phyloP scores from a whole-genome alignment of 257 asterid genomes.

The Rauvolfia tetraphylla region DNA sequence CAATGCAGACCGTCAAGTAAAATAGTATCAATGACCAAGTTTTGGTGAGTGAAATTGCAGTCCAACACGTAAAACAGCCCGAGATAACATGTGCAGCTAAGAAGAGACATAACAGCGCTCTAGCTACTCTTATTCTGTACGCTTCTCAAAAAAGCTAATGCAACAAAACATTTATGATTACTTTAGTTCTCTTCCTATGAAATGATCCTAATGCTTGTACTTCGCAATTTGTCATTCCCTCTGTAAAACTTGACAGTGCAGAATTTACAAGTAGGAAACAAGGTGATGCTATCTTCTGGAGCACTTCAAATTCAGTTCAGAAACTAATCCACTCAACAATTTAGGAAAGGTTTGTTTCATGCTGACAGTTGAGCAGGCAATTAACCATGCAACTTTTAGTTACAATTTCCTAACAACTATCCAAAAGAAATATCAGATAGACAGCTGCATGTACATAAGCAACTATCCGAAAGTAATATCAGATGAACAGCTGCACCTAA shows the following conservation, averaged over 20 bases:
- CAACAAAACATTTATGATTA: neutral
- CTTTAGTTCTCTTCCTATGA: neutral
- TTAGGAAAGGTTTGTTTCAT: too few relatives aligned
- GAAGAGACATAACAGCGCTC: neutral
- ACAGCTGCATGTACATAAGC: neutral
- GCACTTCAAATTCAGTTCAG: neutral
- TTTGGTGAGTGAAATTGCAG: neutral
- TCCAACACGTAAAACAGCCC: neutral
- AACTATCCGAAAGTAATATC: neutral
- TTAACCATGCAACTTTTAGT: neutral
- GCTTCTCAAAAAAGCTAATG: neutral
- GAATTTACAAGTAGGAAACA: neutral
- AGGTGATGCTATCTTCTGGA: neutral
- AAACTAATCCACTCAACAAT: neutral
- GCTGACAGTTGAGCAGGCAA: neutral
- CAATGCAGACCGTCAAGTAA: neutral
- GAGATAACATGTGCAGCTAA: neutral
- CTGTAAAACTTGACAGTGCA: neutral
- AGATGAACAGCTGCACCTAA: neutral
- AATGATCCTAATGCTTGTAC: neutral
- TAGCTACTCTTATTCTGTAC: neutral
- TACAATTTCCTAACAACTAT: neutral
- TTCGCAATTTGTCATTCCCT: neutral
- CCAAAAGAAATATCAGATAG: neutral
- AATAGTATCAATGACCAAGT: neutral